Evolutionary conservation across 345 rosid genomes (phyloP), one percentile per base, ranked within the genome.

Genomic region (Gossypium herbaceum): DNA sequence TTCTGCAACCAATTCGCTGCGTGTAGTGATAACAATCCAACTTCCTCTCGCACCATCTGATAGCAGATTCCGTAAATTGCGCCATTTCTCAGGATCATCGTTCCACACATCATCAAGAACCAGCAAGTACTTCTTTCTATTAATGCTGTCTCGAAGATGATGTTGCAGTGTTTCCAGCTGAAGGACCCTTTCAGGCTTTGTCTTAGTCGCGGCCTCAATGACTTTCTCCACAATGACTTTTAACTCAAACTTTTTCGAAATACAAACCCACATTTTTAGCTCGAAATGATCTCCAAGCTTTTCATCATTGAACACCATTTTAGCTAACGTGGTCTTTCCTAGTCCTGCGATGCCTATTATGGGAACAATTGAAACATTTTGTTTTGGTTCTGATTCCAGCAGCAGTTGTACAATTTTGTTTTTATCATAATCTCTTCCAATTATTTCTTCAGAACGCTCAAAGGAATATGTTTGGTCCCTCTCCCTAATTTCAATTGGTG

Each of bases 51-150:
- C 50, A n/a, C 69, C 69, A 9, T 7, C 69, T 0, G 19, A n/a
- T 41, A 64, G 25, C 0, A 64, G 3, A n/a, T n/a, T 4, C 4
- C 13, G 17, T 15, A 64, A 41, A 0, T 2, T 43, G 13, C 0
- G 13, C 68, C 68, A 63, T 12, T 8, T 2, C 1, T 17, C 24
- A 34, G 0, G 2, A 1, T 63, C 48, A 0, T 64, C 51, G n/a
- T 43, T 64, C 69, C 68, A 63, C 3, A 63, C 24, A 39, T 63
- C 68, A 34, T 63, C 68, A 2, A 63, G 68, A 39, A 63, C 51
- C 11, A 64, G 51, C 2, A 64, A 9, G 2, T 64, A 64, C 2
- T 64, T 64, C 24, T 43, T 64, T 64, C 51, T 9, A 10, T 11
- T 17, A 10, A 64, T n/a, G 1, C 0, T 2, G 2, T 1, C 2